These are phyloP conservation scores for Dichotomopilus funicola DNA, from an alignment of 2,329 filamentous ascomycete genomes.

Conservation along the genomic window DNA sequence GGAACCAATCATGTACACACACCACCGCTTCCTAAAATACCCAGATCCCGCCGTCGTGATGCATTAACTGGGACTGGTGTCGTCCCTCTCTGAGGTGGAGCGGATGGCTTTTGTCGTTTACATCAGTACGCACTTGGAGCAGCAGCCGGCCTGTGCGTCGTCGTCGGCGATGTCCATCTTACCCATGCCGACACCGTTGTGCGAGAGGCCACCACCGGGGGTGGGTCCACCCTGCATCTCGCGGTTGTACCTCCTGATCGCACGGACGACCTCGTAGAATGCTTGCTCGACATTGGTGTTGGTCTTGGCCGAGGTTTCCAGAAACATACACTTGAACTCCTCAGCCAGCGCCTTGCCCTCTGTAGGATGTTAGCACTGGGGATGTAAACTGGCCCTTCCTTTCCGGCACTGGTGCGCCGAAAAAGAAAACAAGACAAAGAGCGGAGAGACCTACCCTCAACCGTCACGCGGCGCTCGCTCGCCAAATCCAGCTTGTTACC, in stretches of 20 bases:
- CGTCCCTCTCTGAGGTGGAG: too few relatives aligned
- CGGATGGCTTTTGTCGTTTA: slow-evolving; percentile 37
- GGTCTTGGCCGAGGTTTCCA: slow-evolving; percentile 97
- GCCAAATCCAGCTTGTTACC: slow-evolving; percentile 99
- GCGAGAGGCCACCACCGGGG: slow-evolving; percentile 59
- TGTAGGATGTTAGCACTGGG: slow-evolving; percentile 34
- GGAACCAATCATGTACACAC: slow-evolving; percentile 6
- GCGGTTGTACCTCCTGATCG: slow-evolving; percentile 97
- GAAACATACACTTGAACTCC: slow-evolving; percentile 94
- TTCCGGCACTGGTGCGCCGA: neutral
- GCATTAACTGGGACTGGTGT: neutral
- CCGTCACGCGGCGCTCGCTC: slow-evolving; percentile 80
- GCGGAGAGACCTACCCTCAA: slow-evolving; percentile 63
- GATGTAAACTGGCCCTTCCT: neutral
- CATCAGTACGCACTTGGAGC: slow-evolving; percentile 83
- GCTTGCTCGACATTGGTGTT: slow-evolving; percentile 97
- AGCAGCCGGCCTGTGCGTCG: slow-evolving; percentile 68
- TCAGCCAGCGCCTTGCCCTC: slow-evolving; percentile 84
- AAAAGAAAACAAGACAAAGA: too few relatives aligned
- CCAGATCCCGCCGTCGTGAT: neutral
- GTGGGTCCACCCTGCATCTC: slow-evolving; percentile 87
- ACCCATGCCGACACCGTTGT: slow-evolving; percentile 54
- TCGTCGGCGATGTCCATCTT: slow-evolving; percentile 76
- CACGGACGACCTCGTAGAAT: slow-evolving; percentile 96
- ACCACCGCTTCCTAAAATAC: neutral